A percentile compares a stretch with the other conserved stretches of the same genome.
phyloP scores from a whole-genome alignment of 208 protist genomes.

The Trypanosomatidae sp. region DNA sequence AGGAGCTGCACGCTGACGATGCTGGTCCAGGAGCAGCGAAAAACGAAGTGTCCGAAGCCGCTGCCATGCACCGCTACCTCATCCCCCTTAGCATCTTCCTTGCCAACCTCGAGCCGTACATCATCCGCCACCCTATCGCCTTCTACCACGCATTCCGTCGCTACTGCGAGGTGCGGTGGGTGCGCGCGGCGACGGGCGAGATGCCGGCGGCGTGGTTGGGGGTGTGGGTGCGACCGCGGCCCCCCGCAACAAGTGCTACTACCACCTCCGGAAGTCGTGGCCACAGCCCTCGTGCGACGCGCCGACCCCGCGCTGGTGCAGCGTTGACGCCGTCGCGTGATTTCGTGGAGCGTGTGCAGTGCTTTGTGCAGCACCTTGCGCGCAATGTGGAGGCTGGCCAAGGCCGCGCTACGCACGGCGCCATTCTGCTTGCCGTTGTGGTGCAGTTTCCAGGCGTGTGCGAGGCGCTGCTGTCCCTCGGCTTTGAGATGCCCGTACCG shows the following conservation, averaged over 20 bases:
- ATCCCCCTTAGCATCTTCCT: constrained; percentile 35
- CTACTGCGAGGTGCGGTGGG: constrained; percentile 41
- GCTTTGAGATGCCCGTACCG: constrained; percentile 11
- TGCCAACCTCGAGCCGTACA: constrained; percentile 27
- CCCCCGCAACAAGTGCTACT: neutral
- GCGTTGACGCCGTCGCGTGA: constrained; percentile 4
- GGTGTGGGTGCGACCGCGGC: constrained; percentile 35
- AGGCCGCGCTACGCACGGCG: constrained; percentile 17
- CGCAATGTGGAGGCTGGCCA: constrained; percentile 7
- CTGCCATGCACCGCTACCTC: constrained; percentile 18
- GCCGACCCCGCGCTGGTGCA: neutral
- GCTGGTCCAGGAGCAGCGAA: neutral
- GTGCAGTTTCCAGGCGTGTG: constrained; percentile 34
- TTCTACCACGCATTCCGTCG: constrained; percentile 28
- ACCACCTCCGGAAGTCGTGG: neutral
- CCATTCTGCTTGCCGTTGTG: constrained; percentile 16
- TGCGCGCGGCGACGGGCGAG: constrained; percentile 21
- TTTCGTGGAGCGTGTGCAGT: constrained; percentile 18
- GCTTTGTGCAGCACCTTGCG: constrained; percentile 24
- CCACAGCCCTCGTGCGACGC: constrained; percentile 1
- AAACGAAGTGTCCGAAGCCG: constrained; percentile 4
- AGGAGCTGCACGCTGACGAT: neutral
- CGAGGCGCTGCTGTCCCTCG: constrained; percentile 15
- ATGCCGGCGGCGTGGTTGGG: constrained; percentile 37
- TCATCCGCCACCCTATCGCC: constrained; percentile 23